Evolutionary conservation across 2,329 filamentous ascomycete genomes (phyloP), one percentile per base, ranked within the genome.

Genomic region (Nemania abortiva): DNA sequence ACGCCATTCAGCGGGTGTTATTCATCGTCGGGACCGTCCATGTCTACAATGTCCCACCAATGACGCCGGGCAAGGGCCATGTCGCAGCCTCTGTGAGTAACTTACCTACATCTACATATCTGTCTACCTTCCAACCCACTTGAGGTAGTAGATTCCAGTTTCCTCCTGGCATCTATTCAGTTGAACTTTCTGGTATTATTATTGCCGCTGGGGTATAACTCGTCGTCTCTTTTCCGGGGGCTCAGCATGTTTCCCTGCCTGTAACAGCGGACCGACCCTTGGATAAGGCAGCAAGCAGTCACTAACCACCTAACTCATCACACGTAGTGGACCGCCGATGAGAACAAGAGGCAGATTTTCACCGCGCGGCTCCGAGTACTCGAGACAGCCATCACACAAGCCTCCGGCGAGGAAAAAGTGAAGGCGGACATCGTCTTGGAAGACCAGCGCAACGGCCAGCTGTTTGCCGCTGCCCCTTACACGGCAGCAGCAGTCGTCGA

Each of bases 401-500:
- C 80, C 9, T 74, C 81, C 56, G 80, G 80, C 59, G 79, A 82
- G 64, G 87, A 89, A 72, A 84, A 85, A 68, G 85, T 95, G 70
- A 91, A 90, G 77, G 88, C 90, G 37, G 92, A 94, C 77, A 87
- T 96, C 71, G 84, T 96, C 31, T 88, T 97, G 55, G 93, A 97
- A 78, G 93, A 97, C 79, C 82, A 90, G 3, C 84, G 85, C 27
- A 89, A 84, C 0, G 93, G 92, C 31, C 88, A 92, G 75, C 85
- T 97, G 24, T 97, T 97, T 80, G 94, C 94, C 54, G 94, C 93
- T 0, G 91, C 92, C 0, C 94, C 94, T 0, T 97, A 97, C 81
- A 90, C 88, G 0, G 82, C 85, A 27, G 79, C 85, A 1, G 84
- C 84, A 20, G 88, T 87, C 6, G 92, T 97, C 55, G 92, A 96